Conservation (phyloP, 805 yeast species). For the Nakazawaea laoshanensis region DNA sequence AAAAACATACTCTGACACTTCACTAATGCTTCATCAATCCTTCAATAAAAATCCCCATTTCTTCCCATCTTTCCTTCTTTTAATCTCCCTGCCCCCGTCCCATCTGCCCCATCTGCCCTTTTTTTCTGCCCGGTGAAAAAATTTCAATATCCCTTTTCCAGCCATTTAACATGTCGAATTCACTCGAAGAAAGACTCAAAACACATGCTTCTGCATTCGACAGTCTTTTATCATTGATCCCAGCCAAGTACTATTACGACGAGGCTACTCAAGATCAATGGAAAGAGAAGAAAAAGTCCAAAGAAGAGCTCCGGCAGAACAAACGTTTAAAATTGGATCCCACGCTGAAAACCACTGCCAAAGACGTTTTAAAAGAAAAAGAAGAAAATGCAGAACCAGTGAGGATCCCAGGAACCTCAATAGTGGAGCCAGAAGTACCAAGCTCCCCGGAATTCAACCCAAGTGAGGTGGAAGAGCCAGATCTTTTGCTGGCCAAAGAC, state of each 20-base stretch:
- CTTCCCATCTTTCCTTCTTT: neutral
- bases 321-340: constrained; percentile 77
- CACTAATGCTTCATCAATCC: too few relatives aligned
- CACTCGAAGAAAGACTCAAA: constrained; percentile 58
- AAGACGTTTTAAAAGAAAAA: constrained; percentile 48
- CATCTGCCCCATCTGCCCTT: neutral
- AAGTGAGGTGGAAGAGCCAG: constrained; percentile 14
- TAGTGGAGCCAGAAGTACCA: constrained; percentile 10
- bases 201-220: constrained; percentile 78
- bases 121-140: neutral
- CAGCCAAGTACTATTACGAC: constrained; percentile 90
- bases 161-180: constrained; percentile 6
- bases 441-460: constrained; percentile 4
- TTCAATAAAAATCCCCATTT: too few relatives aligned
- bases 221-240: constrained; percentile 82
- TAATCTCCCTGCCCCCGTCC: neutral
- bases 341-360: constrained; percentile 41
- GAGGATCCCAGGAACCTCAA: constrained; percentile 21
- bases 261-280: constrained; percentile 86
- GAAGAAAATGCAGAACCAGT: constrained; percentile 47
- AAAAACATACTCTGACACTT: too few relatives aligned
- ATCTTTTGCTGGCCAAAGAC: constrained; percentile 8
- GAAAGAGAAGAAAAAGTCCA: constrained; percentile 74
- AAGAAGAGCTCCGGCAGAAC: constrained; percentile 50
- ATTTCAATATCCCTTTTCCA: neutral